Conservation (phyloP, 139 green algal species). For the Spirogloea muscicola region DNA sequence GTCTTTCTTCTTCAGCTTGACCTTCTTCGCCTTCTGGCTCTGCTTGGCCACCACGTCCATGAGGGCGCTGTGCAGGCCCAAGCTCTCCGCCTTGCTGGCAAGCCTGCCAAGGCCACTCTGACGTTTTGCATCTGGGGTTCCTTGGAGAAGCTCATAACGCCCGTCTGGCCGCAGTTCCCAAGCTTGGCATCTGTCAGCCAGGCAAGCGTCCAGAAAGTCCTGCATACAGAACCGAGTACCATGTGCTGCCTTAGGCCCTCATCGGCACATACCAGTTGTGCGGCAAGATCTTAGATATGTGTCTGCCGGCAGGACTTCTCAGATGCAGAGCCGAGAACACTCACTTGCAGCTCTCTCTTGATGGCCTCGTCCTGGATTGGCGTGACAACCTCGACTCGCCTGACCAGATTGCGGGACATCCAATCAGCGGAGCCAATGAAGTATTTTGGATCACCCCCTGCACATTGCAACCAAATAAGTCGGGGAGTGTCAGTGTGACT, state of each 20-base stretch:
- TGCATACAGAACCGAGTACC: too few species aligned
- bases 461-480: too few species aligned
- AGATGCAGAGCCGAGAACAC: background rate
- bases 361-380: conserved; percentile 48
- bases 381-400: conserved; percentile 59
- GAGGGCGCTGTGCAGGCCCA: conserved; percentile 21
- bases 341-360: conserved; percentile 49
- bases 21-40: conserved; percentile 35
- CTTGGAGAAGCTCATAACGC: conserved; percentile 26
- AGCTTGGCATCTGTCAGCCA: conserved; percentile 29
- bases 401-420: conserved; percentile 59
- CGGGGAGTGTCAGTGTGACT: too few species aligned
- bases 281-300: too few species aligned
- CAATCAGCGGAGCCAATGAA: conserved; percentile 63
- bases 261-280: too few species aligned
- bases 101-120: too few species aligned
- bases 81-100: conserved; percentile 1
- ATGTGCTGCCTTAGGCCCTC: too few species aligned
- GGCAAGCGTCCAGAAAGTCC: conserved; percentile 50
- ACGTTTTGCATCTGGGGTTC: background rate
- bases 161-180: conserved; percentile 49
- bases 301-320: too few species aligned
- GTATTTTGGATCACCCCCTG: conserved; percentile 40
- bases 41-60: conserved; percentile 21
- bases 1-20: conserved; percentile 38